Conservation (phyloP, 352 stramenopile species). For the Globisporangium nagaii region DNA sequence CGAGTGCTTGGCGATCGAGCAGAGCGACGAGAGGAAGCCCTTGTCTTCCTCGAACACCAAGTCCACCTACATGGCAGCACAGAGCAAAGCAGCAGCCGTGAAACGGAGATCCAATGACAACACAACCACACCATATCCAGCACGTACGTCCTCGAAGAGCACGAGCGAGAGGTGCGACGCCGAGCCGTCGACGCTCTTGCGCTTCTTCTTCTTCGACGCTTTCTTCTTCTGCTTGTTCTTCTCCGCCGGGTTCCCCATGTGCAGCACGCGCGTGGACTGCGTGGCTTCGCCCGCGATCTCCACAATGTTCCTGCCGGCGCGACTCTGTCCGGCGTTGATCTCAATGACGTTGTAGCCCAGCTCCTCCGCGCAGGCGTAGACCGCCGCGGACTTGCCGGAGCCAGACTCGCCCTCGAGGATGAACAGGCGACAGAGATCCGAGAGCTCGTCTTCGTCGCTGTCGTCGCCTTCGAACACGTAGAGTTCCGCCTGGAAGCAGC, state of each 20-base stretch:
- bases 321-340: slow-evolving; percentile 77
- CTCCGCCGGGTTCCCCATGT: slow-evolving; percentile 24
- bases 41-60: slow-evolving; percentile 80
- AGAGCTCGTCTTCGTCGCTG: slow-evolving; percentile 45
- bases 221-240: slow-evolving; percentile 41
- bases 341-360: slow-evolving; percentile 82
- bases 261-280: slow-evolving; percentile 73
- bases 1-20: slow-evolving; percentile 72
- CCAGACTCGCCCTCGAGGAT: slow-evolving; percentile 69
- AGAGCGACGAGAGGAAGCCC: slow-evolving; percentile 62
- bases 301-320: slow-evolving; percentile 59
- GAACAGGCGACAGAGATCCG: slow-evolving; percentile 60
- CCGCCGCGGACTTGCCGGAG: slow-evolving; percentile 69
- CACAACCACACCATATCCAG: neutral
- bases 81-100: neutral
- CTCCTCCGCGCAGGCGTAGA: slow-evolving; percentile 77
- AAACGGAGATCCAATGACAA: neutral
- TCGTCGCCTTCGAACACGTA: slow-evolving; percentile 61
- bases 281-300: slow-evolving; percentile 81
- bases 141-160: slow-evolving; percentile 75
- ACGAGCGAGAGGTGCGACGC: slow-evolving; percentile 66
- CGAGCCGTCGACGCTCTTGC: slow-evolving; percentile 28
- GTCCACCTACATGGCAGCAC: slow-evolving; percentile 29
- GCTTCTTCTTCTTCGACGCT: slow-evolving; percentile 35
- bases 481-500: slow-evolving; percentile 57